Evolutionary conservation across 192 early-diverging fungal species (phyloP).

Genomic region (Allomyces javanicus): DNA sequence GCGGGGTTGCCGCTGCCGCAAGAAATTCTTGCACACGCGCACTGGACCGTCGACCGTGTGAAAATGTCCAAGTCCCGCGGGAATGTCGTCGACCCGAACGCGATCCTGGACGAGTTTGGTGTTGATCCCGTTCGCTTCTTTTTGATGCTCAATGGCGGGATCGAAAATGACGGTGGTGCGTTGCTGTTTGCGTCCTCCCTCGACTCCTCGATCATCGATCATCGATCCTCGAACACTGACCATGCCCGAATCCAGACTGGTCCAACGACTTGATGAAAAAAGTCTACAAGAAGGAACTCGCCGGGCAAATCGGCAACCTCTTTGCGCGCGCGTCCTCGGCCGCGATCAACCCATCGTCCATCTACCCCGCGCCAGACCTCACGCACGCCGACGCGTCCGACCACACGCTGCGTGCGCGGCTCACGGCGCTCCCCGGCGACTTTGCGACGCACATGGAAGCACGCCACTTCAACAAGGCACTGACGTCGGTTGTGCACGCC

Average conservation of each 20-base stretch:
- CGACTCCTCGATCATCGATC: not conserved
- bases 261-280: constrained; percentile 38
- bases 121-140: constrained; percentile 78
- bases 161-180: constrained; percentile 59
- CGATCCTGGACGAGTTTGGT: constrained; percentile 47
- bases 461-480: constrained; percentile 36
- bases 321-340: constrained; percentile 40
- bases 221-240: not conserved
- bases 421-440: constrained; percentile 7
- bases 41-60: constrained; percentile 71
- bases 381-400: constrained; percentile 12
- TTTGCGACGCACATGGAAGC: constrained; percentile 25
- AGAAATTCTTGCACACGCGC: constrained; percentile 75
- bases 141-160: constrained; percentile 75
- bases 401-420: constrained; percentile 4
- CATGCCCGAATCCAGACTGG: constrained; percentile 27
- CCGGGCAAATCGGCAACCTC: constrained; percentile 68
- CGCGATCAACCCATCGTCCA: constrained; percentile 26
- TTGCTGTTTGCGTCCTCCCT: not conserved
- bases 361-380: constrained; percentile 21
- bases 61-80: constrained; percentile 95
- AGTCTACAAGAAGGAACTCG: constrained; percentile 60
- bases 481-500: constrained; percentile 40
- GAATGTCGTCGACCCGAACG: constrained; percentile 76
- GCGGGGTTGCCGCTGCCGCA: constrained; percentile 52